Base-by-base conservation (phyloP, 257 asterid genomes). In the Paraleonurus japonicus region DNA sequence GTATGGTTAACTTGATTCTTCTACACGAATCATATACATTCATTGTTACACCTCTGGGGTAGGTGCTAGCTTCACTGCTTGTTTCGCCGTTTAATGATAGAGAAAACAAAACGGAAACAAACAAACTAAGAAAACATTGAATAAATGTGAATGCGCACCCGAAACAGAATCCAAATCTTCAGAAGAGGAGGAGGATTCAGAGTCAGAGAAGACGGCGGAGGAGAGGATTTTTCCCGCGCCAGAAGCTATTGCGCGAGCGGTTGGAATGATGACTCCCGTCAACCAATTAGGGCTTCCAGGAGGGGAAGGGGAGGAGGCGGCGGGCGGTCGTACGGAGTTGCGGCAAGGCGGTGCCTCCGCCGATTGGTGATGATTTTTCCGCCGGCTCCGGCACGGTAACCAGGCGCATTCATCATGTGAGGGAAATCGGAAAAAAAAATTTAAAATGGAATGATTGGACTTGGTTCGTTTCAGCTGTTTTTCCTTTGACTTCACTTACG, bases 211-310 rank as follows among this genome's bases (percentile, higher is more conserved):
- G 7, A 88, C 79, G 24, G 66, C 65, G 6, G 88, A 76, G 12
- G 92, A 72, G 27, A 90, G 17, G 37, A 90, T 63, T 73, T 87
- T 88, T 0, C 85, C 87, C 2, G 97, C 94, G 43, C 96, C 90
- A 3, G 95, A 82, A 11, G 92, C 85, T 54, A 90, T 71, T 70
- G 78, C 81, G 15, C 79, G 81, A 13, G 83, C 85, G 13, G 81
- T 69, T 13, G 83, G 85, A 27, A 83, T 33, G 33, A 83, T 3
- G 65, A 75, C 48, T 39, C 80, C 80, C 33, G 80, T 53, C 8
- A 83, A 72, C 87, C 85, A 90, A 78, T 65, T 80, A 69, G 81
- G 83, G 73, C 78, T 75, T 73, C 53, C 58, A 0, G 37, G 74
- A 51, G 75, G 76, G 70, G 60, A 71, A 1, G 77, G 32, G 60